Evolutionary conservation across 495 filamentous ascomycete genomes (phyloP).

Genomic region (Diplogelasinospora grovesii): DNA sequence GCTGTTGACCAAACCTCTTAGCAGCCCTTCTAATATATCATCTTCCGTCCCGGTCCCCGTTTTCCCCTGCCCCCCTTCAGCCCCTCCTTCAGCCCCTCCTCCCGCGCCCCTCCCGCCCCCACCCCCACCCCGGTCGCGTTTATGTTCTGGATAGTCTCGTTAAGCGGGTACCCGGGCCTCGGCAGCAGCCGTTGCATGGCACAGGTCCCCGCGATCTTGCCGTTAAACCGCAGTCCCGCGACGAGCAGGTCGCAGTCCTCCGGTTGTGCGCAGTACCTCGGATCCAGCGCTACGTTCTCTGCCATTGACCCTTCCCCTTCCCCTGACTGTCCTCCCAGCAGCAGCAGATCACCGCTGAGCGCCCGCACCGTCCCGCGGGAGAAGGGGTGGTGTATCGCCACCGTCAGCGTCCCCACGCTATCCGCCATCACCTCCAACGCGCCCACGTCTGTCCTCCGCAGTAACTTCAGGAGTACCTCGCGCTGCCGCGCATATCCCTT

Average conservation of each 20-base stretch:
- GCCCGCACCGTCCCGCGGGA: conserved; percentile 34
- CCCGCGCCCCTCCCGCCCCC: too few relatives aligned
- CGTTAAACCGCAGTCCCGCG: conserved; percentile 15
- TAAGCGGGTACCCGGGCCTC: conserved; percentile 8
- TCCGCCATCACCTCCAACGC: conserved; percentile 29
- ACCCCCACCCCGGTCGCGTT: too few relatives aligned
- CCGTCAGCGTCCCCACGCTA: conserved; percentile 28
- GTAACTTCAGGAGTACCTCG: conserved; percentile 18
- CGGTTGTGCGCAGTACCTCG: conserved; percentile 27
- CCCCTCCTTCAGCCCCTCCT: too few relatives aligned
- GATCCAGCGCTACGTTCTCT: conserved; percentile 25
- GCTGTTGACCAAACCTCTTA: conserved; percentile 15
- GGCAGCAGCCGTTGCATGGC: conserved; percentile 26
- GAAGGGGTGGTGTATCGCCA: conserved; percentile 26
- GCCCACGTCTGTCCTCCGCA: conserved; percentile 7
- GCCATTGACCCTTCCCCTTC: conserved; percentile 21
- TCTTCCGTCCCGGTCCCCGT: not conserved
- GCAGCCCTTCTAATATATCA: conserved; percentile 4
- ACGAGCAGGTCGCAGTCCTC: conserved; percentile 25
- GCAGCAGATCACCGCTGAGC: conserved; percentile 23
- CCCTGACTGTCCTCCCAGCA: too few relatives aligned
- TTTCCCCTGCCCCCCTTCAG: too few relatives aligned
- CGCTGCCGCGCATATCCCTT: conserved; percentile 36
- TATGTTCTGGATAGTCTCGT: too few relatives aligned
- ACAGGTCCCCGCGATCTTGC: conserved; percentile 28